These are phyloP conservation scores for Roridomyces roridus DNA, from an alignment of 768 basidiomycete species.

Conservation along the genomic window DNA sequence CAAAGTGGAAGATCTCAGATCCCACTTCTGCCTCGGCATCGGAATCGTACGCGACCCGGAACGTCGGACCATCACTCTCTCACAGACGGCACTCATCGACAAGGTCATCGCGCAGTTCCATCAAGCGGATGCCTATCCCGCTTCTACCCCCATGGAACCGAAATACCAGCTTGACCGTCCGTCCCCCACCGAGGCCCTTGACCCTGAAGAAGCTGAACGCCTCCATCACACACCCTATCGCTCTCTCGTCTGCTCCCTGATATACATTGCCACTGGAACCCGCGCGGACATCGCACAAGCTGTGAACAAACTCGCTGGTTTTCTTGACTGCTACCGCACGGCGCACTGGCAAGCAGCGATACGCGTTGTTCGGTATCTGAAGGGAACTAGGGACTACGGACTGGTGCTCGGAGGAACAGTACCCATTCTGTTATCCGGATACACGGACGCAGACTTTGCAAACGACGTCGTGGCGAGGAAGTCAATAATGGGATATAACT, in stretches of 20 bases:
- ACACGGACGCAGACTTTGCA: conserved; percentile 8
- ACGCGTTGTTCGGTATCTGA: conserved; percentile 40
- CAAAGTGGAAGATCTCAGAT: conserved; percentile 38
- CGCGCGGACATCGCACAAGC: conserved; percentile 19
- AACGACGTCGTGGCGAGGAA: background rate
- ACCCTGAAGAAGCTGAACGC: conserved; percentile 22
- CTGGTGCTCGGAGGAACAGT: conserved; percentile 20
- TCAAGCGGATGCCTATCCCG: conserved; percentile 27
- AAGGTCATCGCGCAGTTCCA: conserved; percentile 33
- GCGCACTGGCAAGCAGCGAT: conserved; percentile 40
- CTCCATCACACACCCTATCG: conserved; percentile 31
- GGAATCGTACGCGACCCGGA: conserved; percentile 33
- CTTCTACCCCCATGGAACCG: conserved; percentile 37
- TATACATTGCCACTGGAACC: conserved; percentile 32
- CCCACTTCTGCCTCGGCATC: conserved; percentile 43
- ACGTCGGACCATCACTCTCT: conserved; percentile 23
- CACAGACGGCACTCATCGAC: conserved; percentile 35
- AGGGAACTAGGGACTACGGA: conserved; percentile 2
- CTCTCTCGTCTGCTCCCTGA: conserved; percentile 27
- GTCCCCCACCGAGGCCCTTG: no score
- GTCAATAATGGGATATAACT: conserved; percentile 34
- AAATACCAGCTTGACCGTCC: conserved; percentile 28
- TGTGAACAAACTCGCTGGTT: conserved; percentile 33
- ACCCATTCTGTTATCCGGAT: background rate
- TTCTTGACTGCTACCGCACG: conserved; percentile 29